Evolutionary conservation across 768 basidiomycete species (phyloP), one percentile per base, ranked within the genome.

Genomic region (Tylopilus rubrobrunneus): DNA sequence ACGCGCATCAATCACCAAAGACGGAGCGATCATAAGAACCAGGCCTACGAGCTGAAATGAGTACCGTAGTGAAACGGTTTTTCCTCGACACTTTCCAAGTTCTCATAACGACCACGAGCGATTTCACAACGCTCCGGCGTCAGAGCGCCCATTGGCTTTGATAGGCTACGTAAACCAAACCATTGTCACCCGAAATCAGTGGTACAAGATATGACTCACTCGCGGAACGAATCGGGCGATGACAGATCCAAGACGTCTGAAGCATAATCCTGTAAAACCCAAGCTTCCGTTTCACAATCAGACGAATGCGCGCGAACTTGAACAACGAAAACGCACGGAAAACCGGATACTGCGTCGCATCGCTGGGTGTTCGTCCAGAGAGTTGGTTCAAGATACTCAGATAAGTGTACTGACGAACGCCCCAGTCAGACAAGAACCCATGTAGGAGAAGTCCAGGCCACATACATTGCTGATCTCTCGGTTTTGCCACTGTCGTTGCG

Each of bases 301-400:
- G 34, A 7, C 15, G 23, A 15, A 46, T 5, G 1, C 8, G 2
- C 2, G 11, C 19, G 23, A 2, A 25, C 3, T 31, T 31, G 31
- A 49, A 49, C 39, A 11, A 40, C 8, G 23, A 50, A 25, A 34
- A 62, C 87, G 47, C 62, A 91, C 89, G 90, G 58, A 92, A 94
- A 8, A 96, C 83, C 0, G 93, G 94, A 70, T 94, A 97, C 61
- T 95, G 92, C 0, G 95, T 96, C 10, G 94, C 92, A 73, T 97
- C 94, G 63, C 87, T 92, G 1, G 93, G 92, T 4, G 94, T 97
- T 21, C 94, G 81, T 41, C 94, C 93, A 4, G 94, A 95, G 21
- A 91, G 80, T 67, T 96, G 92, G 61, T 97, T 97, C 51, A 97
- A 73, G 51, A 97, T 83, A 56, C 89, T 87, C 47, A 96, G 71